phyloP scores from a whole-genome alignment of 768 basidiomycete species.

The Pleurotus citrinopileatus region DNA sequence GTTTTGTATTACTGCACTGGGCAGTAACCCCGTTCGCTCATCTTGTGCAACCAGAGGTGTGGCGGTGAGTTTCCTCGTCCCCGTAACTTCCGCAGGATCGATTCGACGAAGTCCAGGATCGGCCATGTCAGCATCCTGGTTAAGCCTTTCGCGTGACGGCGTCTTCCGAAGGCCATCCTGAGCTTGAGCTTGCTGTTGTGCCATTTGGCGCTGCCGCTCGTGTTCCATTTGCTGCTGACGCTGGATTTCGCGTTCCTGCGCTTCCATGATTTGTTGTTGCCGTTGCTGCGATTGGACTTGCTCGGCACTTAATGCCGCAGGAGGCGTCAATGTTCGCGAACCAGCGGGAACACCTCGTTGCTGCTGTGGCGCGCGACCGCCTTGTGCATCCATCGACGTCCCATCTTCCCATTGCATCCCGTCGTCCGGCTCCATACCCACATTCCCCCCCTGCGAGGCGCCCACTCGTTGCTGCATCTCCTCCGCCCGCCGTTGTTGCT shows the following conservation, averaged over 20 bases:
- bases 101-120: conserved; percentile 29
- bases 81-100: conserved; percentile 68
- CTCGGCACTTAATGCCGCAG: conserved; percentile 8
- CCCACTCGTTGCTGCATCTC: conserved; percentile 19
- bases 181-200: conserved; percentile 13
- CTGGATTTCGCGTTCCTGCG: conserved; percentile 29
- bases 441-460: conserved; percentile 26
- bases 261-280: conserved; percentile 30
- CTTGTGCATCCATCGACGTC: conserved; percentile 40
- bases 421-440: conserved; percentile 69
- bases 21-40: conserved; percentile 30
- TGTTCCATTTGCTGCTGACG: conserved; percentile 24
- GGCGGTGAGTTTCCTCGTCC: conserved; percentile 73
- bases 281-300: conserved; percentile 23
- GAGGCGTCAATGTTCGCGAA: neutral
- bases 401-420: conserved; percentile 87
- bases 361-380: conserved; percentile 24
- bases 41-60: conserved; percentile 78
- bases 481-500: conserved; percentile 24
- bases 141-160: conserved; percentile 46
- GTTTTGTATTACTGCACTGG: conserved; percentile 39
- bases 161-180: conserved; percentile 37
- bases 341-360: conserved; percentile 17
- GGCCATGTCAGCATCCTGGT: conserved; percentile 2
- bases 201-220: conserved; percentile 24